Evolutionary conservation across 1,284 basidiomycete genomes (phyloP), one percentile per base, ranked within the genome.

Genomic region (Apiotrichum porosum): DNA sequence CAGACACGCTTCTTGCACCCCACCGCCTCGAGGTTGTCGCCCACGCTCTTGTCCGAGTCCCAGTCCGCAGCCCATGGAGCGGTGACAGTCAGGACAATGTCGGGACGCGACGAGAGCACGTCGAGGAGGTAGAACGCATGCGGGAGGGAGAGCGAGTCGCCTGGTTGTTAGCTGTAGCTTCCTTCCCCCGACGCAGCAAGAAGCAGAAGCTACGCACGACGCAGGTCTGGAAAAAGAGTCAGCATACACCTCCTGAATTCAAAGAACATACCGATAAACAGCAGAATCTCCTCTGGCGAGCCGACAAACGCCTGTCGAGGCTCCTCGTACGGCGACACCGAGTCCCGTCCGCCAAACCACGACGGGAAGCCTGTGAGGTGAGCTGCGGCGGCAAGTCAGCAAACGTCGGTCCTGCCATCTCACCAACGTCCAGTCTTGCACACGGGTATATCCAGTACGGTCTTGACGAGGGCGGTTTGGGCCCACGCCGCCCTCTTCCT

Each of bases 241-340:
- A 3, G 15, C 32, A 4, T 34, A 15, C 15, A 3, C 15, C 32
- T n/a, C 15, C 32, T 31, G n/a, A 17, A 14, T 17, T n/a, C n/a
- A n/a, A n/a, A 21, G 3, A 15, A 19, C 39, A 22, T 18, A 47
- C 45, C 45, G 17, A 47, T 37, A 24, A 47, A 47, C 2, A 47
- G 28, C 12, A 47, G 26, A 13, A 47, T 15, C 4, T 47, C 45
- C 19, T 18, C n/a, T 17, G 41, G 22, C 32, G 19, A 18, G 22
- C 22, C 4, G 22, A 26, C 15, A 19, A 38, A 19, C 3, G 21
- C 13, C 37, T 24, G 10, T 15, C 35, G n/a, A 9, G 13, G 2
- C 18, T 37, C 18, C 35, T 42, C 40, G 42, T 40, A 31, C 15
- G 38, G 38, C n/a, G 38, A 17, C 4, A 9, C 32, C 31, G 31